Evolutionary conservation across 305 asterid species (phyloP).

Genomic region (Solanum hybrid): DNA sequence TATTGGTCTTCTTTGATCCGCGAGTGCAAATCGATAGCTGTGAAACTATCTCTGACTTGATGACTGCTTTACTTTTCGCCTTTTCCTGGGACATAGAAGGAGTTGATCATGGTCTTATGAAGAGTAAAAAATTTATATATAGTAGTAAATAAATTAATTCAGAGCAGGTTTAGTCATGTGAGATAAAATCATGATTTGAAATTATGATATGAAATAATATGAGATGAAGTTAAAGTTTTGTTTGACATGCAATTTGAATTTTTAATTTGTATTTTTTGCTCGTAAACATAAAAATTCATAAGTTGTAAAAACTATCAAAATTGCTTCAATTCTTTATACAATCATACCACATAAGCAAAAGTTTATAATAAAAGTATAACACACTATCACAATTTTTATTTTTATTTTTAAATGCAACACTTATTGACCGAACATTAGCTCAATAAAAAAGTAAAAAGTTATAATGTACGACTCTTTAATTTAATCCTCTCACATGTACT

Average conservation of each 20-base stretch:
- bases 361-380: background rate
- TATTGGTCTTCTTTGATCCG: too few species aligned
- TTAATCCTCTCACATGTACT: background rate
- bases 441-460: background rate
- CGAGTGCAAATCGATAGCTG: too few species aligned
- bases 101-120: too few species aligned
- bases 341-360: background rate
- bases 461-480: background rate
- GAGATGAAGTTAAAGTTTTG: background rate
- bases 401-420: background rate
- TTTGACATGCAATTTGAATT: background rate
- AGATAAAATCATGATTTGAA: too few species aligned
- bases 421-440: background rate
- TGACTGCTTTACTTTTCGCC: too few species aligned
- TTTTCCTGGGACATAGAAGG: too few species aligned
- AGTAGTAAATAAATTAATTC: background rate
- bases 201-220: background rate
- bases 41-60: too few species aligned
- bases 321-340: background rate
- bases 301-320: too few species aligned
- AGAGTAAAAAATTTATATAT: too few species aligned
- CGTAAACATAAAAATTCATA: background rate
- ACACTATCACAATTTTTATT: background rate
- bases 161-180: background rate
- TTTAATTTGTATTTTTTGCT: background rate